Base-by-base conservation (phyloP, 352 stramenopile species). In the Aphanomyces cochlioides region DNA sequence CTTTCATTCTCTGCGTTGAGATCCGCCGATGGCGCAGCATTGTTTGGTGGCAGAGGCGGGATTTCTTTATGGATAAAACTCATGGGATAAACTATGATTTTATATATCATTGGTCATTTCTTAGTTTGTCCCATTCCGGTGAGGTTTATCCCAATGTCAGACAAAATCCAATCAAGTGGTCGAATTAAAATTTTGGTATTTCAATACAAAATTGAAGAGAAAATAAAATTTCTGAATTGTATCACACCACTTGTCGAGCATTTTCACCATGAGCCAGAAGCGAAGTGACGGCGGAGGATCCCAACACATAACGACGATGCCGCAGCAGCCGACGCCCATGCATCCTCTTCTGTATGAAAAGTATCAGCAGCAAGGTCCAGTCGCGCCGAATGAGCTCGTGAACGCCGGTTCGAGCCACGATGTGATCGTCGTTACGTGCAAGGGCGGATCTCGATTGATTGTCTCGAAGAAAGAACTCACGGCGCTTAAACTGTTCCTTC, bases 391-490 rank as follows among this genome's bases (percentile, higher is more conserved):
- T n/a, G 64, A 70, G 10, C 64, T 70, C 21, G 64, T 64, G 47
- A 60, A 64, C 54, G 64, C 64, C 19, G 64, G 64, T 7, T 47
- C 64, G n/a, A 63, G 47, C 19, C 48, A 63, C 13, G 64, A 70
- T 37, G 64, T 70, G 19, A 17, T 70, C 36, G 64, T 63, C 50
- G 40, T 70, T 41, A 70, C 64, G 6, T 70, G 64, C 54, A 70
- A 70, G 47, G 64, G 64, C 15, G 64, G 64, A 17, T 21, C 64
- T 21, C 64, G 64, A 4, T 41, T 70, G 8, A 45, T 70, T 34
- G 64, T 70, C 28, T 70, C 64, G 21, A 70, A 70, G 54, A 60
- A 64, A 19, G 64, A 70, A 36, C 54, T 70, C 38, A 56, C 53
- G 4, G 64, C 64, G 47, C 54, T 70, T 28, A 63, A 70, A n/a